phyloP scores from a whole-genome alignment of 192 early-diverging fungal species.

The Paraglomus brasilianum region DNA sequence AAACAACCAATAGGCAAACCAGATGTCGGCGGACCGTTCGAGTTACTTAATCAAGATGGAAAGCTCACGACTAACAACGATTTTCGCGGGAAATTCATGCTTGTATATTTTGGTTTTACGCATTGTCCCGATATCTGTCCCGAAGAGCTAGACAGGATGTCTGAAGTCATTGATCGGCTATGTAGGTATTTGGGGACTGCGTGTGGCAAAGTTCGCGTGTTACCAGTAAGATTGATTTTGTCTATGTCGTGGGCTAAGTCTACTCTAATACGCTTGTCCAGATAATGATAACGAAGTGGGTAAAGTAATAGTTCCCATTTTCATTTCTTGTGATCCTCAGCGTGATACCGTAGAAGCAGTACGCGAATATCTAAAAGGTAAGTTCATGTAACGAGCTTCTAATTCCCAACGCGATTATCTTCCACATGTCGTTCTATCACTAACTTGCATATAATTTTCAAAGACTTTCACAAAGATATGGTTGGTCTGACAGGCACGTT shows the following conservation, averaged over 20 bases:
- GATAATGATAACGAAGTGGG: conserved; percentile 50
- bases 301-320: conserved; percentile 78
- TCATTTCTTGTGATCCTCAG: conserved; percentile 96
- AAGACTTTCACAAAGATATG: conserved; percentile 93
- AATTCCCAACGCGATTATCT: background rate
- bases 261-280: conserved; percentile 14
- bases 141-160: conserved; percentile 98
- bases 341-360: conserved; percentile 85
- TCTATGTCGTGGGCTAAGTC: background rate
- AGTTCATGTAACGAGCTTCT: background rate
- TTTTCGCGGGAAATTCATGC: conserved; percentile 79
- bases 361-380: conserved; percentile 63
- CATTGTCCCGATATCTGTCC: conserved; percentile 99
- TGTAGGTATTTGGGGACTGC: conserved; percentile 49
- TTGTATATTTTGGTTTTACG: conserved; percentile 99
- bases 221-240: background rate
- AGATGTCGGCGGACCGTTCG: conserved; percentile 87
- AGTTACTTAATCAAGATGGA: conserved; percentile 80
- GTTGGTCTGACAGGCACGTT: conserved; percentile 89
- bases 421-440: background rate
- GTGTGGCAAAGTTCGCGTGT: background rate
- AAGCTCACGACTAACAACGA: conserved; percentile 68
- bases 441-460: background rate
- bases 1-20: conserved; percentile 69
- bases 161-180: conserved; percentile 75